Evolutionary conservation across 306 rosid genomes (phyloP), one percentile per base, ranked within the genome.

Genomic region (Nissolia schottii): DNA sequence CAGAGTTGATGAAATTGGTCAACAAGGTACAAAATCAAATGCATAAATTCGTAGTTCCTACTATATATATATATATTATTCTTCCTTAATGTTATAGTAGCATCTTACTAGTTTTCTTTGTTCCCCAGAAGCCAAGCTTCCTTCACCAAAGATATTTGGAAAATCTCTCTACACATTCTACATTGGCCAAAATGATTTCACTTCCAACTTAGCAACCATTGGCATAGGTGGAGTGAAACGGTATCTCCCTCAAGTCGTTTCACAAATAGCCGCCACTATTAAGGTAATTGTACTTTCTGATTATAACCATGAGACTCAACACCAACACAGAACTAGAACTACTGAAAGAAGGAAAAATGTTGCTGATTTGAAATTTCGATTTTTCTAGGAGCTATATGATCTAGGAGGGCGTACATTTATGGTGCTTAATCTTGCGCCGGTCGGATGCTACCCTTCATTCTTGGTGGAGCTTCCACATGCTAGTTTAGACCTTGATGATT

Each of bases 391-490:
- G 83, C 37, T 94, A 25, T 81, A 89, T 73, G 80, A 48, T 12
- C 75, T 94, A 20, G 98, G 98, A 3, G 97, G 98, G 38, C 74
- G 86, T 14, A 62, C 89, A 34, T 91, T 91, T 91, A 3, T 87
- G 66, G 96, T 91, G 55, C 80, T 86, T 31, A 94, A 94, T 67
- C 85, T 91, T 45, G 98, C 91, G 14, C 98, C 98, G 12, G 86
- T 91, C 28, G 97, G 98, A 37, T 94, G 98, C 51, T 94, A 94
- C 67, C 97, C 97, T 45, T 43, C 95, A 41, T 14, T 89, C 7
- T 71, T 91, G 72, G 92, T 41, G 55, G 68, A 80, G 61, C 86
- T 87, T 80, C 86, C 87, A 32, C 89, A 84, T 78, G 24, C 76
- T 14, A 83, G 23, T 51, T 85, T 91, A 22, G 97, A 91, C 53